Evolutionary conservation across 352 stramenopile genomes (phyloP), one percentile per base, ranked within the genome.

Genomic region (Phytophthora fragariaefolia): DNA sequence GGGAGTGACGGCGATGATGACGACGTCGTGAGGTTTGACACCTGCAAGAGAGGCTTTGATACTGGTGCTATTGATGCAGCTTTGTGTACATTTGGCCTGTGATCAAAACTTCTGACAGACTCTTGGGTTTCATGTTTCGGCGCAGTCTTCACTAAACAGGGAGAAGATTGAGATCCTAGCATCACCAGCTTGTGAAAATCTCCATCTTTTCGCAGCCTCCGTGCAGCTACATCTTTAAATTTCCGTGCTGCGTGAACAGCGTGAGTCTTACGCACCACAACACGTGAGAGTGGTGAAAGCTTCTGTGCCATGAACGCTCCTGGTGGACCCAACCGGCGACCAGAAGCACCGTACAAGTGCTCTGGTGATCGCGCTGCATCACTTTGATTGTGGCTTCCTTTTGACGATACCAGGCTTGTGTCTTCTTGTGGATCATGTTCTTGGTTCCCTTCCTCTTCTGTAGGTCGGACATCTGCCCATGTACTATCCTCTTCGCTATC

Each of bases 191-290:
- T 82, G 5, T 65, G 50, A 4, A 40, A 42, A 15, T 52, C 42
- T 18, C 42, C 27, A 10, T 53, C 49, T 9, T 56, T 66, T 34
- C 81, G 50, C 5, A 32, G 8, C 32, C 68, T 75, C 28, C 55
- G 22, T 0, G 28, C 58, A 0, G 62, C 18, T 17, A 15, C 28
- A 6, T 77, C 69, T 49, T 81, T 87, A 8, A 89, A 60, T 38
- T 83, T 89, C n/a, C 71, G 74, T n/a, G 78, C 66, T 6, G 68
- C 80, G 3, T 76, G 67, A 20, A 60, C 62, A 2, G 78, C 73
- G 45, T 85, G 69, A 1, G 74, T 66, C 57, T 87, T 89, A 2
- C 76, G 68, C 34, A 77, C 26, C 6, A 89, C 63, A 9, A 87
- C 76, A 7, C 69, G 80, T 13, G 66, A 69, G 0, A 89, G 66